Evolutionary conservation across 495 filamentous ascomycete species (phyloP).

Genomic region (Articulospora tetracladia): DNA sequence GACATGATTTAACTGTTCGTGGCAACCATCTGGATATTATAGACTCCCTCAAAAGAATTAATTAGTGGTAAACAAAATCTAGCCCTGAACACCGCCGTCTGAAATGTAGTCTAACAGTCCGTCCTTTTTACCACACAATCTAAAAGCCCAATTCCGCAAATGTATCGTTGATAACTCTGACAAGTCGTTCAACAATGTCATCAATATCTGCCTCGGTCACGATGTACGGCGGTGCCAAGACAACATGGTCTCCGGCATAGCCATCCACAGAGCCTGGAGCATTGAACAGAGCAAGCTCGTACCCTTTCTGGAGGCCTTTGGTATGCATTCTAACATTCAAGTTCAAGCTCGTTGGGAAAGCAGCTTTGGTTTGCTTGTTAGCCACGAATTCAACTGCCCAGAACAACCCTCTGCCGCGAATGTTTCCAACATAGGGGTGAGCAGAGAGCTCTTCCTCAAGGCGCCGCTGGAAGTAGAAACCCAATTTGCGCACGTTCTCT

Average conservation of each 20-base stretch:
- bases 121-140: too few relatives aligned
- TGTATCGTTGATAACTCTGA: background rate
- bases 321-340: too few relatives aligned
- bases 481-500: slow-evolving; percentile 37
- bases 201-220: background rate
- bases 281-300: background rate
- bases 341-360: too few relatives aligned
- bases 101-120: too few relatives aligned
- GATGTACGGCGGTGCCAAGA: background rate
- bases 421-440: background rate
- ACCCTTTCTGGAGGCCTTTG: background rate
- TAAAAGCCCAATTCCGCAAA: too few relatives aligned
- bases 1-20: too few relatives aligned
- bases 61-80: too few relatives aligned
- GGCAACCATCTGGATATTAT: too few relatives aligned
- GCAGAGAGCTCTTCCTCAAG: background rate
- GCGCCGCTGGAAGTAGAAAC: background rate
- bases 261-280: background rate
- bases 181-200: background rate
- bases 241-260: background rate
- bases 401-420: background rate
- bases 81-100: too few relatives aligned
- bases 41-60: too few relatives aligned
- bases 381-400: background rate
- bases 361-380: background rate